Percentiles rank a stretch among this genome's conserved stretches.
Conservation (phyloP, 176 grass and related monocot genomes). For the Carex myosuroides region DNA sequence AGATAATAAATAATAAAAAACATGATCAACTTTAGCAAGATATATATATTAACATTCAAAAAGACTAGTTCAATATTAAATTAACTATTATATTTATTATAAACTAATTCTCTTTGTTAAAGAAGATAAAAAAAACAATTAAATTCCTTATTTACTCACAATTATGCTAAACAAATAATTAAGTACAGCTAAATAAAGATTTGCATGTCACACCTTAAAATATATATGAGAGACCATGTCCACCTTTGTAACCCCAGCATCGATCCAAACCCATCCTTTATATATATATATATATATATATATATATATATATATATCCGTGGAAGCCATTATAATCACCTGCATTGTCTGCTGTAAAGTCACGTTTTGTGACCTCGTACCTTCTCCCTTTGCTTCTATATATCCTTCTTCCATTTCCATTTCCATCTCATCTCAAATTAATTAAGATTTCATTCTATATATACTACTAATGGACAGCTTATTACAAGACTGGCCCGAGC, state of each 20-base stretch:
- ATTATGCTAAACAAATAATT: not conserved
- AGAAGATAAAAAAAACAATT: too few species aligned
- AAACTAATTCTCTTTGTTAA: too few species aligned
- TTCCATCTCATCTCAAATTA: not conserved
- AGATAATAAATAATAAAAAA: too few species aligned
- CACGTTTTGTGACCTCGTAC: slow-evolving; percentile 17
- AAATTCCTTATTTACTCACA: not conserved
- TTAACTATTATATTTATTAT: too few species aligned
- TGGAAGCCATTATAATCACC: not conserved
- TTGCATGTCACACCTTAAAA: not conserved
- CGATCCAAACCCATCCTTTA: not conserved
- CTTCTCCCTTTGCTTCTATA: not conserved
- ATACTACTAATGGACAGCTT: slow-evolving; percentile 34
- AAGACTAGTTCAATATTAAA: too few species aligned
- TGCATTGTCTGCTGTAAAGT: not conserved
- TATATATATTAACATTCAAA: too few species aligned
- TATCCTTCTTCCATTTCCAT: not conserved
- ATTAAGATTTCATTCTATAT: slow-evolving; percentile 12
- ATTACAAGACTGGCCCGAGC: slow-evolving; percentile 70
- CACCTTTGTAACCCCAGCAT: not conserved
- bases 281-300: slow-evolving; percentile 25
- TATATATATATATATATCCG: slow-evolving; percentile 20
- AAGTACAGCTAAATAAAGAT: not conserved
- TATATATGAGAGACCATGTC: not conserved
- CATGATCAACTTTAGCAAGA: too few species aligned